A percentile compares a stretch with the other conserved stretches of the same genome.
These are phyloP conservation scores for Auriscalpium vulgare DNA, from an alignment of 768 basidiomycete species.

Conservation along the genomic window DNA sequence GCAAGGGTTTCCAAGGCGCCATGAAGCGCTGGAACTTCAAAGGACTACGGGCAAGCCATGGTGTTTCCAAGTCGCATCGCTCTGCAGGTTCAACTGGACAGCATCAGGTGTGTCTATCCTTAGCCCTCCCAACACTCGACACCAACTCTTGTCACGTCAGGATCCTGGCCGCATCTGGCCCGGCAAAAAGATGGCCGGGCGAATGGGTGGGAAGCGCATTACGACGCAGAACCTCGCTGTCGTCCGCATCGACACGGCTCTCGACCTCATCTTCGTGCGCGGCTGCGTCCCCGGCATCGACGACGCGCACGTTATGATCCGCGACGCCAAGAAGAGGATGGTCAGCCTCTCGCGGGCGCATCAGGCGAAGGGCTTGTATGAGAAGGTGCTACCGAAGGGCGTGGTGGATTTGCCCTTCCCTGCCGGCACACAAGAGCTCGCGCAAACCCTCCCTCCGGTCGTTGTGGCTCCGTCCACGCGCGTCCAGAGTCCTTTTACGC, in stretches of 20 bases:
- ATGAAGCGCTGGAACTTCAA: slow-evolving; percentile 97
- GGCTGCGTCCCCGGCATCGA: slow-evolving; percentile 91
- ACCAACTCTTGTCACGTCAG: slow-evolving; percentile 31
- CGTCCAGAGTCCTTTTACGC: slow-evolving; percentile 58
- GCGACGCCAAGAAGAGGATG: slow-evolving; percentile 88
- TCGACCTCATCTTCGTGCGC: slow-evolving; percentile 85
- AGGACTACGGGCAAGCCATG: slow-evolving; percentile 89
- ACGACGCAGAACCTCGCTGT: slow-evolving; percentile 88
- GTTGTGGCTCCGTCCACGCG: slow-evolving; percentile 68
- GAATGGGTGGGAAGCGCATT: slow-evolving; percentile 74
- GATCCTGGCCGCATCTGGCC: slow-evolving; percentile 95
- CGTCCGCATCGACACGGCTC: slow-evolving; percentile 75
- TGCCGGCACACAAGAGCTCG: slow-evolving; percentile 76
- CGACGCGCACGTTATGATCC: slow-evolving; percentile 76
- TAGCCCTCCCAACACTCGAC: neutral
- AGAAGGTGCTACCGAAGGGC: slow-evolving; percentile 75
- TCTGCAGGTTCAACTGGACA: slow-evolving; percentile 89
- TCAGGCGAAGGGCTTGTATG: slow-evolving; percentile 62
- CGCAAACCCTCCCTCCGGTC: slow-evolving; percentile 52
- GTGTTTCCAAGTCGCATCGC: slow-evolving; percentile 92
- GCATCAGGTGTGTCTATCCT: slow-evolving; percentile 62
- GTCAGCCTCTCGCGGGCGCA: slow-evolving; percentile 50
- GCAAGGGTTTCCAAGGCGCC: slow-evolving; percentile 93
- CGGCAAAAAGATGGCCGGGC: slow-evolving; percentile 97
- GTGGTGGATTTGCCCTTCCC: slow-evolving; percentile 88